Conservation (phyloP, 106 monocot genomes). For the Triglochin maritima region DNA sequence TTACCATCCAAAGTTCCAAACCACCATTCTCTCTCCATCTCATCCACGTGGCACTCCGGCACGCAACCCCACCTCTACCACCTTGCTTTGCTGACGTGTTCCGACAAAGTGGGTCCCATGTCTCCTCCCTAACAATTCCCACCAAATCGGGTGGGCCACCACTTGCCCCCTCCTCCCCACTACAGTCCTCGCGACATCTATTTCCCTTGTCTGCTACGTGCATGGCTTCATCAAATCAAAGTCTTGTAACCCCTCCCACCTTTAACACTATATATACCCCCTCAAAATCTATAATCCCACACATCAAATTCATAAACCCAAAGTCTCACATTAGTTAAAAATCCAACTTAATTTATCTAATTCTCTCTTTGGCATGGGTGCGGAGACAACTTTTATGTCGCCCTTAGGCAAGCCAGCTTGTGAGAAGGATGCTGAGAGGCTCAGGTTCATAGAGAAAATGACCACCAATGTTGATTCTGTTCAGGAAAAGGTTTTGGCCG, state of each 20-base stretch:
- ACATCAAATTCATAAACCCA: not conserved
- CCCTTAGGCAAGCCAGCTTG: constrained; percentile 15
- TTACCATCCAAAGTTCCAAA: not conserved
- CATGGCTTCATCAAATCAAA: not conserved
- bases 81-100: not conserved
- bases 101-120: not conserved
- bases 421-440: constrained; percentile 18
- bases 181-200: not conserved
- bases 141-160: not conserved
- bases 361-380: not conserved
- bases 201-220: not conserved
- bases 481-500: constrained; percentile 22
- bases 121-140: not conserved
- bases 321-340: not conserved
- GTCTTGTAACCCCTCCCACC: not conserved
- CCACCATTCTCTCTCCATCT: not conserved
- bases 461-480: constrained; percentile 11
- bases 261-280: not conserved
- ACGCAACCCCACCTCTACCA: too few species aligned
- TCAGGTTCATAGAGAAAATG: constrained; percentile 19
- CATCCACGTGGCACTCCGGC: not conserved
- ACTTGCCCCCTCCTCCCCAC: not conserved
- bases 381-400: constrained; percentile 2
- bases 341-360: not conserved
- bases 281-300: not conserved